Base-by-base conservation (phyloP, 106 monocot species). In the Hemerocallis citrina region DNA sequence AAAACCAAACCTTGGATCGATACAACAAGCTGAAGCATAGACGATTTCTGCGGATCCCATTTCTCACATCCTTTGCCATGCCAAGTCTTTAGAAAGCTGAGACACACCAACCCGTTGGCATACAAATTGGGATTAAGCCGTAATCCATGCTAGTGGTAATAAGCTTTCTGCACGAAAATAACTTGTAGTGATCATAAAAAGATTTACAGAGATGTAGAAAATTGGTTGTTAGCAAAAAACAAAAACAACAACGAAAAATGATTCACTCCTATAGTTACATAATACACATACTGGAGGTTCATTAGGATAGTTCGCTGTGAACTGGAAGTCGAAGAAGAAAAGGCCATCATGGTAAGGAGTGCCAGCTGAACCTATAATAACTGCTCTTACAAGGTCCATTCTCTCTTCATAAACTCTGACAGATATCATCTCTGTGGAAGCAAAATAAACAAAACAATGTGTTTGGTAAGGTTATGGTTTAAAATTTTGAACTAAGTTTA, bases 311-410 rank as follows among this genome's bases (percentile, higher is more conserved):
- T 63, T 66, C 30, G 70, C 55, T 11, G 79, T 73, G 61, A 87
- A 84, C 23, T 67, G 54, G 4, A 84, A 67, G 59, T 87, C 92
- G 44, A 87, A 92, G 75, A 92, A 92, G 71, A 92, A 92, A 27
- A 92, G 77, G 10, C 86, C 86, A 59, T 86, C 86, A 49, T 92
- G 77, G 58, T 92, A 92, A 57, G 92, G 92, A 69, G 92, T 87
- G 41, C 77, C 92, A 81, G 72, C 51, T 55, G 92, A 77, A 22
- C 92, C 92, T 59, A 81, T 59, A 38, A 92, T 87, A 19, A 61
- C 74, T 54, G 92, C 87, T 51, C 92, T 87, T 38, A 92, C 55
- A 12, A 92, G 72, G 51, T 92, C 92, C 75, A 92, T 87, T 35
- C 92, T 72, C 36, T 73, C 72, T 69, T 87, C 87, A 62, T 78